A percentile compares a stretch with the other conserved stretches of the same genome.
Conservation (phyloP, 2,329 filamentous ascomycete species). For the Herpotrichia juniperi region DNA sequence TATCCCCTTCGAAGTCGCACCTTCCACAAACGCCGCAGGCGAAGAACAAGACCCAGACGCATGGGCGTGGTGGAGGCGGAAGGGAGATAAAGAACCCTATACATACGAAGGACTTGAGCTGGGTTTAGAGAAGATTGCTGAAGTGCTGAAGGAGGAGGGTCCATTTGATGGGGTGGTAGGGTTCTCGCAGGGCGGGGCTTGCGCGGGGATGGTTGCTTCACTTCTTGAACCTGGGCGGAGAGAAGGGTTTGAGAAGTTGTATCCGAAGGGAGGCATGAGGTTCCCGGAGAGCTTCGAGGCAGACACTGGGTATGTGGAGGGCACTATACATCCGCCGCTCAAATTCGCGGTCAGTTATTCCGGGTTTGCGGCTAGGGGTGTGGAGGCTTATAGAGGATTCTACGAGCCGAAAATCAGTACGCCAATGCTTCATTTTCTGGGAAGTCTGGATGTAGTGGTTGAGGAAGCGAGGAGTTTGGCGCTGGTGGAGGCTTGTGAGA, state of each 20-base stretch:
- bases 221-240: constrained; percentile 66
- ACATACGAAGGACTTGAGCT: constrained; percentile 72
- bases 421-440: constrained; percentile 80
- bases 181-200: constrained; percentile 53
- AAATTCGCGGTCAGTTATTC: constrained; percentile 79
- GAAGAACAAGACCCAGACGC: constrained; percentile 64
- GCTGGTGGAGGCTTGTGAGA: constrained; percentile 69
- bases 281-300: constrained; percentile 59
- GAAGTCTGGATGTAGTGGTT: constrained; percentile 85
- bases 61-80: constrained; percentile 83
- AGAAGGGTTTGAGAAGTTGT: constrained; percentile 55
- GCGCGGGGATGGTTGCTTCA: constrained; percentile 73
- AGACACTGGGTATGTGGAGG: constrained; percentile 33
- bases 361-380: constrained; percentile 72
- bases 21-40: constrained; percentile 30
- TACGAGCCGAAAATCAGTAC: constrained; percentile 79
- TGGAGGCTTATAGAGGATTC: constrained; percentile 67
- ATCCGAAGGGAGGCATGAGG: constrained; percentile 51
- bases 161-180: constrained; percentile 46
- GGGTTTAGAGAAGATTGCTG: constrained; percentile 69
- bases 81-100: constrained; percentile 62
- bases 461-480: constrained; percentile 74
- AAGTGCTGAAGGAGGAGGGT: constrained; percentile 32
- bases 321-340: constrained; percentile 58
- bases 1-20: constrained; percentile 56